These are phyloP conservation scores for Globisporangium polare DNA, from an alignment of 352 stramenopile genomes.

Conservation along the genomic window DNA sequence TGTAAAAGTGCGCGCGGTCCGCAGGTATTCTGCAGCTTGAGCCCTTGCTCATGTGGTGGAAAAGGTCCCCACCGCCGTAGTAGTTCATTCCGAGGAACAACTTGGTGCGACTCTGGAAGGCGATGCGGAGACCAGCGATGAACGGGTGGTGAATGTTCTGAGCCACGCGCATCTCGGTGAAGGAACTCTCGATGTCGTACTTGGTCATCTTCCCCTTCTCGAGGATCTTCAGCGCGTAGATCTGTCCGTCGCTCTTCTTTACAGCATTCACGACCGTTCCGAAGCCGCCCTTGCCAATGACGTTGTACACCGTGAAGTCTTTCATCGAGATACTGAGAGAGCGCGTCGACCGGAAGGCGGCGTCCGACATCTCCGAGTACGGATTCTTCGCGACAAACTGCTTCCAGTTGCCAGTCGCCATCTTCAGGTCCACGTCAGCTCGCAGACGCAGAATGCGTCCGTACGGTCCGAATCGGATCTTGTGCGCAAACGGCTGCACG, in stretches of 20 bases:
- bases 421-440: slow-evolving; percentile 75
- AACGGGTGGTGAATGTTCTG: slow-evolving; percentile 89
- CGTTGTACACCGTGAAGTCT: slow-evolving; percentile 88
- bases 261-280: slow-evolving; percentile 87
- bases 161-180: slow-evolving; percentile 87
- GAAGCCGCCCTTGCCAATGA: slow-evolving; percentile 87
- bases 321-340: slow-evolving; percentile 87
- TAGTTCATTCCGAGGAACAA: slow-evolving; percentile 88
- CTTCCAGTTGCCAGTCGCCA: slow-evolving; percentile 69
- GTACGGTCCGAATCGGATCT: slow-evolving; percentile 75
- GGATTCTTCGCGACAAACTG: slow-evolving; percentile 76
- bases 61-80: slow-evolving; percentile 81
- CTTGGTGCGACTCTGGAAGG: slow-evolving; percentile 85
- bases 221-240: slow-evolving; percentile 90
- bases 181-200: slow-evolving; percentile 86
- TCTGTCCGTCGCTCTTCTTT: slow-evolving; percentile 87
- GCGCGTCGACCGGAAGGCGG: slow-evolving; percentile 75
- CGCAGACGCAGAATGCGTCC: slow-evolving; percentile 78
- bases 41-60: slow-evolving; percentile 89
- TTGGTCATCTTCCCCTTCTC: slow-evolving; percentile 90
- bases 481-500: slow-evolving; percentile 70
- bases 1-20: slow-evolving; percentile 89
- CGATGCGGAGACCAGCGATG: slow-evolving; percentile 80
- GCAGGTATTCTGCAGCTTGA: slow-evolving; percentile 81
- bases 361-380: slow-evolving; percentile 74